These are phyloP conservation scores for Mycena capillaripes DNA, from an alignment of 768 basidiomycete genomes.

Conservation along the genomic window DNA sequence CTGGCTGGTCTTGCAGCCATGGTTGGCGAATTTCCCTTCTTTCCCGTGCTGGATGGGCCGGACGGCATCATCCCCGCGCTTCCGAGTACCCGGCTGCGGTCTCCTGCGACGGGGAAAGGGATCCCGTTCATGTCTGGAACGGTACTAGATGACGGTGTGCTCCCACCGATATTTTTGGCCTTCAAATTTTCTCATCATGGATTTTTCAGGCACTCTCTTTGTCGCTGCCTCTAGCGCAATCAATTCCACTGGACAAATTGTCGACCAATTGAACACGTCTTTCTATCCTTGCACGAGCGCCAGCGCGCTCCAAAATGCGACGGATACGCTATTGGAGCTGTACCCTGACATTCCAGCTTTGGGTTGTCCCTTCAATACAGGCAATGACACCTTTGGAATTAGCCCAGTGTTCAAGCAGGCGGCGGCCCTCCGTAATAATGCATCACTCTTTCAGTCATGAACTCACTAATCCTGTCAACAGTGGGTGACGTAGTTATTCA, in stretches of 20 bases:
- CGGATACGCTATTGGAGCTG: slow-evolving; percentile 34
- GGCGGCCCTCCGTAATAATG: slow-evolving; percentile 32
- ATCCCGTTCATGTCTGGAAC: slow-evolving; percentile 48
- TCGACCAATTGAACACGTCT: slow-evolving; percentile 12
- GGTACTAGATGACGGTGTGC: slow-evolving; percentile 46
- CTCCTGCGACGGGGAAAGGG: slow-evolving; percentile 30
- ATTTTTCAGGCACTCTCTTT: slow-evolving; percentile 41
- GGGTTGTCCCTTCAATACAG: slow-evolving; percentile 50
- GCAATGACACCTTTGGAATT: slow-evolving; percentile 47
- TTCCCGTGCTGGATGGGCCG: slow-evolving; percentile 45
- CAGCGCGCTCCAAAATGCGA: not conserved
- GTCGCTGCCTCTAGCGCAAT: slow-evolving; percentile 13
- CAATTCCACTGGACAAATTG: slow-evolving; percentile 4
- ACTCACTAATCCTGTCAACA: not conserved
- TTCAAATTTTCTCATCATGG: not conserved
- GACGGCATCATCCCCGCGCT: slow-evolving; percentile 41
- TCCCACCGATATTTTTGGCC: not conserved
- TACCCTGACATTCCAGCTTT: slow-evolving; percentile 46
- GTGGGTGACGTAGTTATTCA: slow-evolving; percentile 36
- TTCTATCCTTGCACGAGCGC: slow-evolving; percentile 13
- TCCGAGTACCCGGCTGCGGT: slow-evolving; percentile 37
- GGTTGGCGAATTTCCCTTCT: slow-evolving; percentile 40
- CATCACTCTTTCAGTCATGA: not conserved
- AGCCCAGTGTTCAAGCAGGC: slow-evolving; percentile 45
- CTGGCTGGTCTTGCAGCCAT: slow-evolving; percentile 17